Conservation (phyloP, 1,284 basidiomycete species). For the Takashimella tepidaria region DNA sequence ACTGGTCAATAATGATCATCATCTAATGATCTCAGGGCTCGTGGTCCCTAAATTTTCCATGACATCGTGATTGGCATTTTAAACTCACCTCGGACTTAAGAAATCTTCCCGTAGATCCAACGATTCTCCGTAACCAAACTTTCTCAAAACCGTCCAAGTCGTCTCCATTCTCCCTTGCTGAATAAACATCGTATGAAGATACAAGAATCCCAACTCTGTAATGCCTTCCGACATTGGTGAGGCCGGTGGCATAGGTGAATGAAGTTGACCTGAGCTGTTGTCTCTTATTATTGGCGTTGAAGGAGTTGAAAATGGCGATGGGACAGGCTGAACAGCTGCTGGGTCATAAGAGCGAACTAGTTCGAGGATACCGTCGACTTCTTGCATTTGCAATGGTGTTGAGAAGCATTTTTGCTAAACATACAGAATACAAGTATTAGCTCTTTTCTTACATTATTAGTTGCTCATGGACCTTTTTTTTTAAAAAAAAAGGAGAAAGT, state of each 20-base stretch:
- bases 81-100: constrained; percentile 69
- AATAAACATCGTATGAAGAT: constrained; percentile 94
- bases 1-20: too few species aligned
- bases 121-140: constrained; percentile 95
- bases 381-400: constrained; percentile 82
- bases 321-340: constrained; percentile 40
- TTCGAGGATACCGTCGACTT: constrained; percentile 84
- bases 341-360: constrained; percentile 69
- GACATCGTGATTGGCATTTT: neutral
- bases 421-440: neutral
- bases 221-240: constrained; percentile 56
- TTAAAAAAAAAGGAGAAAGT: neutral
- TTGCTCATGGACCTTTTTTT: constrained; percentile 5
- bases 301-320: constrained; percentile 22
- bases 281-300: constrained; percentile 27
- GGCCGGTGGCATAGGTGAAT: constrained; percentile 18
- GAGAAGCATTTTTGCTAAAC: constrained; percentile 89
- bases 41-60: neutral
- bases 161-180: constrained; percentile 94
- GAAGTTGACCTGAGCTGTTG: constrained; percentile 18
- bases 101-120: constrained; percentile 82
- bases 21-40: constrained; percentile 4
- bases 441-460: neutral
- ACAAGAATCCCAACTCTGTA: constrained; percentile 89
- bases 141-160: constrained; percentile 92